phyloP scores from a whole-genome alignment of 495 filamentous ascomycete genomes.

The Hypoxylon fragiforme region DNA sequence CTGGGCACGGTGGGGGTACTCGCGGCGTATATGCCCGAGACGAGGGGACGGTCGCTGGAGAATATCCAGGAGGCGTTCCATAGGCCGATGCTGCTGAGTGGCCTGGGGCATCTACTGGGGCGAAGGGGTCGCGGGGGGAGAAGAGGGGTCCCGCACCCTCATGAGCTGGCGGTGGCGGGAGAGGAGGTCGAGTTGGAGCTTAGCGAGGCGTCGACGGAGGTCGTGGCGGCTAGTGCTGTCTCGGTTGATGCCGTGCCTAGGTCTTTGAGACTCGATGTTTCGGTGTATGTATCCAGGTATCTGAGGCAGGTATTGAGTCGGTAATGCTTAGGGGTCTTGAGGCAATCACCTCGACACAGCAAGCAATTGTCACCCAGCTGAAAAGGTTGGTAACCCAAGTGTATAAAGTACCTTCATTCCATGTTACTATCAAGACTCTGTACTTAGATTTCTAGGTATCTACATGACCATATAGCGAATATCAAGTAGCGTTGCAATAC shows the following conservation, averaged over 20 bases:
- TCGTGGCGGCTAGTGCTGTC: slow-evolving; percentile 15
- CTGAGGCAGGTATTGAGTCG: not conserved
- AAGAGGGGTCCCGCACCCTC: slow-evolving; percentile 10
- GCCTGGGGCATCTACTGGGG: slow-evolving; percentile 5
- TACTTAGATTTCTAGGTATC: no score
- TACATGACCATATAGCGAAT: no score
- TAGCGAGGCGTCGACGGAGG: slow-evolving; percentile 4
- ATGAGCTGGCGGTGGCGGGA: slow-evolving; percentile 3
- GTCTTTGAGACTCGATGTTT: slow-evolving; percentile 25
- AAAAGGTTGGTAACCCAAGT: no score
- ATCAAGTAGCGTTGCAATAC: no score
- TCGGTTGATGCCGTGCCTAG: slow-evolving; percentile 21
- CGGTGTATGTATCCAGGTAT: not conserved
- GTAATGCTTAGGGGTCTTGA: no score
- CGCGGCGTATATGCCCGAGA: slow-evolving; percentile 62
- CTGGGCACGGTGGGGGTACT: slow-evolving; percentile 55
- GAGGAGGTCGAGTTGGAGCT: slow-evolving; percentile 24
- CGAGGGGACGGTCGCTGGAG: slow-evolving; percentile 58
- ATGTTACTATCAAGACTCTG: no score
- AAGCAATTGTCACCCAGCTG: no score
- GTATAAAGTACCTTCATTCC: no score
- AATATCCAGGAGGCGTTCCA: slow-evolving; percentile 61
- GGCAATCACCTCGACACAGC: no score
- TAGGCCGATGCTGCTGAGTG: slow-evolving; percentile 18
- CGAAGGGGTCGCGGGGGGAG: slow-evolving; percentile 11